phyloP scores from a whole-genome alignment of 305 asterid genomes.

The Plantago coronopus region DNA sequence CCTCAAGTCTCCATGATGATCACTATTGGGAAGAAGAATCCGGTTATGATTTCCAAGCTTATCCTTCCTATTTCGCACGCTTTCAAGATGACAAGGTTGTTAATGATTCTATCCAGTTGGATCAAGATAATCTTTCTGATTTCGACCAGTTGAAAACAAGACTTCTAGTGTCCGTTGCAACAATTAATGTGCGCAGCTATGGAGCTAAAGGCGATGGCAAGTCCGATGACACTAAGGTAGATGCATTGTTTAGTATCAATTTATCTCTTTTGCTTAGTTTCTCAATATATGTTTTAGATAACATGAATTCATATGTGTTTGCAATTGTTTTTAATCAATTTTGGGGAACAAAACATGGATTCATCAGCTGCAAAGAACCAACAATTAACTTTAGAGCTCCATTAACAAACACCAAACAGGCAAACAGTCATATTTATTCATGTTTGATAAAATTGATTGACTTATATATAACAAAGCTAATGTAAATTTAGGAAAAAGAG shows the following conservation, averaged over 20 bases:
- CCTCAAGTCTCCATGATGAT: slow-evolving; percentile 8
- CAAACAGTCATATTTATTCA: too few species aligned
- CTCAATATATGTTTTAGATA: too few species aligned
- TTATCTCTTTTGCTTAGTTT: neutral
- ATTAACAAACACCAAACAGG: too few species aligned
- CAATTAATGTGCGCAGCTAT: slow-evolving; percentile 37
- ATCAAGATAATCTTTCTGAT: neutral
- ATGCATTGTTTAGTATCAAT: neutral
- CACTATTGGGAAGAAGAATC: slow-evolving; percentile 22
- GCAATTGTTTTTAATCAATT: too few species aligned
- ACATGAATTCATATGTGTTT: too few species aligned
- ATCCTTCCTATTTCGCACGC: slow-evolving; percentile 28
- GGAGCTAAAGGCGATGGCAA: slow-evolving; percentile 83
- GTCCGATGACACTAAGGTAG: slow-evolving; percentile 58
- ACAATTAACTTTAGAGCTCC: too few species aligned
- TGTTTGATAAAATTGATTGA: too few species aligned
- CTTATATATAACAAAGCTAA: too few species aligned
- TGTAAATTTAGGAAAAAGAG: too few species aligned
- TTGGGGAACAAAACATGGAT: too few species aligned
- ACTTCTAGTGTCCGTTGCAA: slow-evolving; percentile 17
- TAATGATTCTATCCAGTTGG: slow-evolving; percentile 7
- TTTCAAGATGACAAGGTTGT: slow-evolving; percentile 20
- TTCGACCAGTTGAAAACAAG: slow-evolving; percentile 12
- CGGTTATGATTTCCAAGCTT: slow-evolving; percentile 31
- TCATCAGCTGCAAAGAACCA: too few species aligned